Percentiles rank a stretch among this genome's conserved stretches.
Conservation (phyloP, 1,284 basidiomycete species). For the Violaceomyces palustris region DNA sequence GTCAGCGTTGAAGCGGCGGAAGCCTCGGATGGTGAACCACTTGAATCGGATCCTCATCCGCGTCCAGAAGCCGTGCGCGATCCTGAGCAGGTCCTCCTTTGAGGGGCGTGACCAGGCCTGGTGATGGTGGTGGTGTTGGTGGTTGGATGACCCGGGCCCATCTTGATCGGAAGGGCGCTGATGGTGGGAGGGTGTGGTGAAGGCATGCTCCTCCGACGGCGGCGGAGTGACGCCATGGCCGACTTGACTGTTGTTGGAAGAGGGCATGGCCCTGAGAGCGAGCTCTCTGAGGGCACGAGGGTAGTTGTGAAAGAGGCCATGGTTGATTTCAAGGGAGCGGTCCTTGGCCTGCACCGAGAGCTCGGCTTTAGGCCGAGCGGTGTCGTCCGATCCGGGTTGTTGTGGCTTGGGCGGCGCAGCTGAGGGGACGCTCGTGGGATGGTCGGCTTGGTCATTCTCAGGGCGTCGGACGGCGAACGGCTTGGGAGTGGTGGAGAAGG, state of each 20-base stretch:
- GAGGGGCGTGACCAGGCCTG: slow-evolving; percentile 24
- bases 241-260: slow-evolving; percentile 5
- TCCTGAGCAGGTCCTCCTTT: slow-evolving; percentile 68
- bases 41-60: slow-evolving; percentile 86
- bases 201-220: slow-evolving; percentile 4
- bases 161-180: not conserved
- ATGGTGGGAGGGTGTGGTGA: not conserved
- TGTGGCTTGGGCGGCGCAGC: too few species aligned
- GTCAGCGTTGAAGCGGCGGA: slow-evolving; percentile 90
- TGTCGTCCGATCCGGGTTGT: too few species aligned
- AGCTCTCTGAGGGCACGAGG: slow-evolving; percentile 40
- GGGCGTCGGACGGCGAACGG: too few species aligned
- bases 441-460: too few species aligned
- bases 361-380: too few species aligned
- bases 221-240: too few species aligned
- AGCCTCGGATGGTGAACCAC: slow-evolving; percentile 95
- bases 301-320: slow-evolving; percentile 39
- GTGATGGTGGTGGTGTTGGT: slow-evolving; percentile 8
- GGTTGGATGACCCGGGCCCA: too few species aligned
- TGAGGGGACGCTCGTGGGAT: too few species aligned
- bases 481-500: too few species aligned
- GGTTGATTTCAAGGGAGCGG: not conserved
- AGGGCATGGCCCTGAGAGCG: slow-evolving; percentile 35
- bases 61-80: slow-evolving; percentile 83
- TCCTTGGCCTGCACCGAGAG: too few species aligned